Percentiles rank a stretch among this genome's conserved stretches.
Evolutionary conservation across 495 filamentous ascomycete species (phyloP).

Genomic region (Articulospora tetracladia): DNA sequence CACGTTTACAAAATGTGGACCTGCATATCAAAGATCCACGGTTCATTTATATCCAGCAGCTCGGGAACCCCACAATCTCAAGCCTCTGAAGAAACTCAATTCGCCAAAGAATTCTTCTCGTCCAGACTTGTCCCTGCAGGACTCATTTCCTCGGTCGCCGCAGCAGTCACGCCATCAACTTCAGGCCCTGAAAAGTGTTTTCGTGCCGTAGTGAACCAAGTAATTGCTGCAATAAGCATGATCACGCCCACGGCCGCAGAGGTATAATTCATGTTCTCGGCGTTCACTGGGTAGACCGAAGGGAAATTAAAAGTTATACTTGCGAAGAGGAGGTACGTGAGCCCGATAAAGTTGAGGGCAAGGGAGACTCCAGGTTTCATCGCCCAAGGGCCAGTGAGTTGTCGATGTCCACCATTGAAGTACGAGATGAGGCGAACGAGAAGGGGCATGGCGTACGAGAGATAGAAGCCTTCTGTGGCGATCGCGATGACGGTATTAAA

Average conservation of each 20-base stretch:
- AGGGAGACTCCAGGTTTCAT: constrained; percentile 19
- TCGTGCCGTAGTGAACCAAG: constrained; percentile 49
- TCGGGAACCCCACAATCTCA: not conserved
- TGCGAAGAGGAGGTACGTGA: constrained; percentile 49
- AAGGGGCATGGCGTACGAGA: constrained; percentile 56
- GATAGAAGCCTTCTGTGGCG: constrained; percentile 54
- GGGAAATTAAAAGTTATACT: constrained; percentile 59
- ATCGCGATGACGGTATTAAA: constrained; percentile 56
- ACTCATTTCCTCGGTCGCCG: not conserved
- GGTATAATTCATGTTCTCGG: constrained; percentile 57
- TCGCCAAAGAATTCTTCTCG: not conserved
- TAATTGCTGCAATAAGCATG: constrained; percentile 44
- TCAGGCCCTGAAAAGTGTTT: constrained; percentile 49
- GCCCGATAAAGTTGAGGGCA: constrained; percentile 43
- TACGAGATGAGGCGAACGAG: constrained; percentile 46
- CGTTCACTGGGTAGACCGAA: constrained; percentile 40
- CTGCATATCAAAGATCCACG: too few relatives aligned
- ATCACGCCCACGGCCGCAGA: constrained; percentile 52
- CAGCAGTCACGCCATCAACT: constrained; percentile 8
- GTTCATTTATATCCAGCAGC: too few relatives aligned
- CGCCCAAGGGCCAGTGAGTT: constrained; percentile 35
- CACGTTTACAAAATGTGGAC: not conserved
- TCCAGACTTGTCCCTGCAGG: not conserved
- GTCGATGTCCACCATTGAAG: constrained; percentile 35
- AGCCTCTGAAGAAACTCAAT: not conserved